A percentile compares a stretch with the other conserved stretches of the same genome.
phyloP scores from a whole-genome alignment of 345 rosid genomes.

The Arabidopsis arenosa region DNA sequence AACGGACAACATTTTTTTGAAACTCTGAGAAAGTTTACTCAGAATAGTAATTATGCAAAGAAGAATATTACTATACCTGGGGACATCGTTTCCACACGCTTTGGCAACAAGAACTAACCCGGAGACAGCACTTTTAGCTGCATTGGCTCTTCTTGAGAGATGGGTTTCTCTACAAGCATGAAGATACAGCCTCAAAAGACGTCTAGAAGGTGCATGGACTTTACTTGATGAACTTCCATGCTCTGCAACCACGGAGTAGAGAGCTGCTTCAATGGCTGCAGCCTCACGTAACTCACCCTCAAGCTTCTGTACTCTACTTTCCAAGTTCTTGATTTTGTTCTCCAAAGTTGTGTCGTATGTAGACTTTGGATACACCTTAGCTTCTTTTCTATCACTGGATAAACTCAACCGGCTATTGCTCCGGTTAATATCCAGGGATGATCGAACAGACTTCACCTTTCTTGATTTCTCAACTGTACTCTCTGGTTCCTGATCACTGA shows the following conservation, averaged over 20 bases:
- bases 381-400: slow-evolving; percentile 53
- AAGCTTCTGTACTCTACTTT: slow-evolving; percentile 68
- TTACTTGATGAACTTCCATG: slow-evolving; percentile 88
- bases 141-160: slow-evolving; percentile 67
- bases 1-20: neutral
- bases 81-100: slow-evolving; percentile 96
- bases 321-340: slow-evolving; percentile 69
- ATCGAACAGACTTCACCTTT: slow-evolving; percentile 79
- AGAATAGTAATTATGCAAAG: neutral
- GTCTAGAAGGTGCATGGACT: slow-evolving; percentile 96
- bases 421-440: slow-evolving; percentile 58
- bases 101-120: slow-evolving; percentile 83
- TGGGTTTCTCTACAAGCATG: slow-evolving; percentile 64
- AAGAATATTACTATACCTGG: slow-evolving; percentile 60
- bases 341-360: slow-evolving; percentile 52
- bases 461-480: slow-evolving; percentile 56
- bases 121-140: slow-evolving; percentile 81
- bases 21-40: slow-evolving; percentile 11
- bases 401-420: slow-evolving; percentile 49
- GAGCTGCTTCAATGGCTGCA: slow-evolving; percentile 88
- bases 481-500: slow-evolving; percentile 41
- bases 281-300: slow-evolving; percentile 93
- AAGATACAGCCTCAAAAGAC: slow-evolving; percentile 85
- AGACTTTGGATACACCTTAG: slow-evolving; percentile 59
- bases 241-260: slow-evolving; percentile 86